phyloP scores from a whole-genome alignment of 2,329 filamentous ascomycete species.

The Xylariales sp. region DNA sequence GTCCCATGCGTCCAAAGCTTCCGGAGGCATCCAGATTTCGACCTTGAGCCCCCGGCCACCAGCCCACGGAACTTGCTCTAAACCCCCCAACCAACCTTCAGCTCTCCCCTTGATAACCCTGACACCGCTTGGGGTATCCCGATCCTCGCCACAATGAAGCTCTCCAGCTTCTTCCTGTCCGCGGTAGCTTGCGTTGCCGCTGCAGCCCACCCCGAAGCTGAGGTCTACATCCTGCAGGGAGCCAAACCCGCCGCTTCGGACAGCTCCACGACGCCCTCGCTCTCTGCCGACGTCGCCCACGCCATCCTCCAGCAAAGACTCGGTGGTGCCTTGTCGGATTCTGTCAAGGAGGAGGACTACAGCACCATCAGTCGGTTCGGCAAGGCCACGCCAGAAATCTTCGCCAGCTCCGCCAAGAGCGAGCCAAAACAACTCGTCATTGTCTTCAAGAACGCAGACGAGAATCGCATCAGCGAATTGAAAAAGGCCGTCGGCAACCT shows the following conservation, averaged over 20 bases:
- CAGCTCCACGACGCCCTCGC: conserved; percentile 34
- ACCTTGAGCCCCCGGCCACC: too few relatives aligned
- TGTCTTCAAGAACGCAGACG: conserved; percentile 52
- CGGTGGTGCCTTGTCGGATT: conserved; percentile 38
- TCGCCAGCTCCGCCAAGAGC: conserved; percentile 29
- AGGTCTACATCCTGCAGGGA: conserved; percentile 50
- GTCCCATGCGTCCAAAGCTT: too few relatives aligned
- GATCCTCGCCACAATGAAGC: conserved; percentile 36
- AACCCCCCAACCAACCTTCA: too few relatives aligned
- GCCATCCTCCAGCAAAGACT: conserved; percentile 57
- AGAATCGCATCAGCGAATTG: conserved; percentile 35
- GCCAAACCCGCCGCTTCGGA: too few relatives aligned
- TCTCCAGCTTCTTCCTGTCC: conserved; percentile 32
- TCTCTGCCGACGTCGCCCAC: conserved; percentile 51
- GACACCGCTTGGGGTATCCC: too few relatives aligned
- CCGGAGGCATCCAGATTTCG: too few relatives aligned
- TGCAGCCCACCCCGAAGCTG: conserved; percentile 31
- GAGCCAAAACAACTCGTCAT: conserved; percentile 53
- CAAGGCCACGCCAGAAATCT: conserved; percentile 44
- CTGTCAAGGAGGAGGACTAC: conserved; percentile 41
- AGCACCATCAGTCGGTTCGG: conserved; percentile 58
- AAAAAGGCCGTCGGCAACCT: conserved; percentile 35
- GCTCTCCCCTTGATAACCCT: too few relatives aligned
- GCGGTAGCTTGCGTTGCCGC: conserved; percentile 28
- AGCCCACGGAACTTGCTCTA: too few relatives aligned